Evolutionary conservation across 2,329 filamentous ascomycete species (phyloP).

Genomic region (Myotisia sp.): DNA sequence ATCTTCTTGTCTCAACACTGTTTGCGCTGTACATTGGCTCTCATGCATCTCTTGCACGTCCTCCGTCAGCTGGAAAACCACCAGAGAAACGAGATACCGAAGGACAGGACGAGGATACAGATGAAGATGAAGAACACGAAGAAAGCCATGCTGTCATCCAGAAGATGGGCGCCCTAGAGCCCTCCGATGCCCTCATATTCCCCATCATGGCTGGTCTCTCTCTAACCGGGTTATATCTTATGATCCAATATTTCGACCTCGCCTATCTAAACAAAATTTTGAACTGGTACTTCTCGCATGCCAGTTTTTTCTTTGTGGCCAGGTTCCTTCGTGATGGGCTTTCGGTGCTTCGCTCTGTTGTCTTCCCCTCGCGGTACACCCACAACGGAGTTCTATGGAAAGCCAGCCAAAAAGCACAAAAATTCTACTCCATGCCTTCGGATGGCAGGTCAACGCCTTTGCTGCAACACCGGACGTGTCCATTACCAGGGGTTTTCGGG

Average conservation of each 20-base stretch:
- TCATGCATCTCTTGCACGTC: constrained; percentile 71
- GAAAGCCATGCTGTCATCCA: constrained; percentile 41
- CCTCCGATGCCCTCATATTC: constrained; percentile 71
- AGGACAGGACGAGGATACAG: constrained; percentile 19
- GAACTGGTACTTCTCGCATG: constrained; percentile 65
- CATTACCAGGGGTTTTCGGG: constrained; percentile 39
- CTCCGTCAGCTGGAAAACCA: constrained; percentile 59
- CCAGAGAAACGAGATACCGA: constrained; percentile 34
- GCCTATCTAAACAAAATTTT: constrained; percentile 68
- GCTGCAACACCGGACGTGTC: constrained; percentile 25
- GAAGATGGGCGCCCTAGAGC: constrained; percentile 53
- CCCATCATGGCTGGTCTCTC: constrained; percentile 61
- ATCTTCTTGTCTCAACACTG: constrained; percentile 54
- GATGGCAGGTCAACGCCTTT: constrained; percentile 7
- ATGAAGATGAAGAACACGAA: constrained; percentile 37
- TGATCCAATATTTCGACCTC: constrained; percentile 81
- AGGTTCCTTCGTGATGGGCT: constrained; percentile 60
- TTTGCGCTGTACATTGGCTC: constrained; percentile 74
- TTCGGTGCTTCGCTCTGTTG: constrained; percentile 47
- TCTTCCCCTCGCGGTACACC: constrained; percentile 61
- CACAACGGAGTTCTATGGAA: constrained; percentile 38
- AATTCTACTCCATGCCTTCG: constrained; percentile 16
- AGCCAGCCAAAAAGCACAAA: constrained; percentile 20
- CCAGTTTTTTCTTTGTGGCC: constrained; percentile 63
- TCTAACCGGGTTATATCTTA: constrained; percentile 64